Evolutionary conservation across 2,329 filamentous ascomycete species (phyloP).

Genomic region (Pseudogymnoascus sp.): DNA sequence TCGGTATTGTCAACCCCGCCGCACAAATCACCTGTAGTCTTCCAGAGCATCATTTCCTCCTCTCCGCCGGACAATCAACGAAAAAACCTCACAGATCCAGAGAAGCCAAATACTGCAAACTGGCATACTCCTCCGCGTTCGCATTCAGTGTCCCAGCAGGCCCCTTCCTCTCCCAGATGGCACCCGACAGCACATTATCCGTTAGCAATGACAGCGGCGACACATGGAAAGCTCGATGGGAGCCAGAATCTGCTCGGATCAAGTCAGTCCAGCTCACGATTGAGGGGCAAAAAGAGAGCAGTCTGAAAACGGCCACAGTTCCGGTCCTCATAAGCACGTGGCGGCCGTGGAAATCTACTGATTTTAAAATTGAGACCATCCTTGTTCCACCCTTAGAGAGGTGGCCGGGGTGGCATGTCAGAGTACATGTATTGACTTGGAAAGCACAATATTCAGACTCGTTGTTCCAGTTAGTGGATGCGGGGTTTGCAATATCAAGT

Average conservation of each 20-base stretch:
- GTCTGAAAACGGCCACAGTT: not conserved
- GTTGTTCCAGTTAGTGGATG: constrained; percentile 16
- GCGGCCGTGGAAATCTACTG: constrained; percentile 16
- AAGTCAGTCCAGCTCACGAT: not conserved
- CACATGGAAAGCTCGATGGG: constrained; percentile 21
- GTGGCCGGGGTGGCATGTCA: constrained; percentile 33
- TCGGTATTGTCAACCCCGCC: constrained; percentile 24
- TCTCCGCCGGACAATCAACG: constrained; percentile 34
- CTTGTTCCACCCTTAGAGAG: constrained; percentile 28
- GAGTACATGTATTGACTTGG: constrained; percentile 27
- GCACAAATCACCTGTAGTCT: constrained; percentile 38
- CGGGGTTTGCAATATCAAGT: constrained; percentile 22
- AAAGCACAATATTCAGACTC: not conserved
- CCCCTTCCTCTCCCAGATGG: constrained; percentile 24
- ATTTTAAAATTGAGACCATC: constrained; percentile 28
- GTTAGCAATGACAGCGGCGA: constrained; percentile 18
- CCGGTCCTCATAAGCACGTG: constrained; percentile 14
- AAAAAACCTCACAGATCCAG: constrained; percentile 32
- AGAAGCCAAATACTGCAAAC: constrained; percentile 39
- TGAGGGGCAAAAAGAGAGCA: not conserved
- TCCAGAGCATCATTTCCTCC: constrained; percentile 34
- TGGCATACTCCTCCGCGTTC: constrained; percentile 41
- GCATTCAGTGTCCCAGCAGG: constrained; percentile 37
- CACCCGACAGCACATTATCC: constrained; percentile 22
- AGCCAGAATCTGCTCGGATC: constrained; percentile 14